Evolutionary conservation across 306 rosid genomes (phyloP).

Genomic region (Castanospermum australe): DNA sequence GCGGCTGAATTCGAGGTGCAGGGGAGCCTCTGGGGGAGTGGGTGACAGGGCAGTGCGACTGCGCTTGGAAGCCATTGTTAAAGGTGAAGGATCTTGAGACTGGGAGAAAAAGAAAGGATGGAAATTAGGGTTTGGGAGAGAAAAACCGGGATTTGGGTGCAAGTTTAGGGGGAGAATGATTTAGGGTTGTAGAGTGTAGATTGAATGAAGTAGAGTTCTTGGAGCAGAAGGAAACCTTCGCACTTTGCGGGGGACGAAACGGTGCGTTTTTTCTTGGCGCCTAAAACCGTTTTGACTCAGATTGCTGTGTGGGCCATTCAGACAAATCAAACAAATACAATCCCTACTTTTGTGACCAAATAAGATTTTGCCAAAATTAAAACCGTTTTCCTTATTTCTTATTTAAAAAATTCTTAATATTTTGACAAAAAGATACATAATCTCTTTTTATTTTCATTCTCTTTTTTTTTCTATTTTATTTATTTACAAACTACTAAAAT

Average conservation of each 20-base stretch:
- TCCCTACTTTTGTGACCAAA: too few species aligned
- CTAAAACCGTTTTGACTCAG: not conserved
- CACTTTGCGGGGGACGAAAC: not conserved
- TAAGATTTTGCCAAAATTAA: too few species aligned
- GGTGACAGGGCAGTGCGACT: not conserved
- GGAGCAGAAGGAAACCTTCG: not conserved
- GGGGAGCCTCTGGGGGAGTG: not conserved
- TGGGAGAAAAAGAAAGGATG: not conserved
- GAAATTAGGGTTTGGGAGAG: not conserved
- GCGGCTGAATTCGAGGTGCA: too few species aligned
- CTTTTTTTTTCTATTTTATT: too few species aligned
- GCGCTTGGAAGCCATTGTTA: not conserved
- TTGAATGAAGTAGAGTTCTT: not conserved
- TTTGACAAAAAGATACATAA: too few species aligned
- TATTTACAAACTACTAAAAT: too few species aligned
- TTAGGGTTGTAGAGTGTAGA: not conserved
- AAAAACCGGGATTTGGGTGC: too few species aligned
- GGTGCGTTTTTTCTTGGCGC: not conserved
- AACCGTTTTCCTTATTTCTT: too few species aligned
- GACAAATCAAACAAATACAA: too few species aligned
- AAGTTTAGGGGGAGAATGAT: not conserved
- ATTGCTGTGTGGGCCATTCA: too few species aligned
- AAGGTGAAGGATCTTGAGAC: not conserved
- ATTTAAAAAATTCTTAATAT: too few species aligned
- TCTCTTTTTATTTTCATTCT: too few species aligned